phyloP scores from a whole-genome alignment of 345 rosid species.

The Moricandia moricandioides region DNA sequence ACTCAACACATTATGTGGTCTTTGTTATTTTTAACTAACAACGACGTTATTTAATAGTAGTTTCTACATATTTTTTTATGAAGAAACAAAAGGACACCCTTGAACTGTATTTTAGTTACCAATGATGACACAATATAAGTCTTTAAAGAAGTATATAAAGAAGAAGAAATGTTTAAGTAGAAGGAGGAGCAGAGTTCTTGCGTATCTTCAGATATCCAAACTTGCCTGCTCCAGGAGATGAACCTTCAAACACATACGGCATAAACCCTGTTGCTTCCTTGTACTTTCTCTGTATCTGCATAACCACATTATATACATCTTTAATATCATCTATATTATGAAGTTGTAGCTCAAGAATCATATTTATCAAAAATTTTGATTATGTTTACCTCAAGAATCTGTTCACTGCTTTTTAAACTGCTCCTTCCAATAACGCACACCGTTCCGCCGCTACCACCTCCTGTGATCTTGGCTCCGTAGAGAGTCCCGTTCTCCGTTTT shows the following conservation, averaged over 20 bases:
- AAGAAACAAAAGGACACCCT: neutral
- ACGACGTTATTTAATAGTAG: neutral
- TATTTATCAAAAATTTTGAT: conserved; percentile 9
- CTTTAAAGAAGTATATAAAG: neutral
- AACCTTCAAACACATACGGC: conserved; percentile 82
- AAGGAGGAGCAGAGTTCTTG: conserved; percentile 32
- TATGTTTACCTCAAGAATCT: conserved; percentile 65
- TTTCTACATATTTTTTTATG: neutral
- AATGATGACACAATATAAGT: neutral
- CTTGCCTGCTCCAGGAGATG: conserved; percentile 85
- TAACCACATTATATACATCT: neutral
- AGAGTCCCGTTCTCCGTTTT: conserved; percentile 57
- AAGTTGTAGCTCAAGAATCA: neutral
- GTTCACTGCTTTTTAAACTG: conserved; percentile 69
- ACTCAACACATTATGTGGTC: neutral
- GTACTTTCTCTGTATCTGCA: conserved; percentile 79
- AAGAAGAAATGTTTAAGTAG: neutral
- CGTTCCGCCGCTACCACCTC: conserved; percentile 97
- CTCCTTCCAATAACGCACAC: conserved; percentile 71
- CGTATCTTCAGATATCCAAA: conserved; percentile 74
- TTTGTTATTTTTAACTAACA: neutral
- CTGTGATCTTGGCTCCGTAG: conserved; percentile 91
- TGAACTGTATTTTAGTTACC: neutral
- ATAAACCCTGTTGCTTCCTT: conserved; percentile 77
- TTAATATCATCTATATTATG: neutral